Conservation (phyloP, 441 rosid species). For the Aquilaria agallochum region DNA sequence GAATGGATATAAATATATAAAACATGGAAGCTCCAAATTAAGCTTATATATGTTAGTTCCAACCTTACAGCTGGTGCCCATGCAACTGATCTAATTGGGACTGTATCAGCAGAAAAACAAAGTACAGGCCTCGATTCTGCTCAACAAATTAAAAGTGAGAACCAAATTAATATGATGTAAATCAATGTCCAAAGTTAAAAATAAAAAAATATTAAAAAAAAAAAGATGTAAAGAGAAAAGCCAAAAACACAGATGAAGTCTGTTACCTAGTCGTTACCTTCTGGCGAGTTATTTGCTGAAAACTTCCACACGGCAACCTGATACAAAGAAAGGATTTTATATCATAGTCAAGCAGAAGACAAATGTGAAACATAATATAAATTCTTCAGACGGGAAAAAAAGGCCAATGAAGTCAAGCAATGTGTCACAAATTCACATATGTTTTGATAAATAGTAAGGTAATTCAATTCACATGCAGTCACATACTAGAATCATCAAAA, state of each 20-base stretch:
- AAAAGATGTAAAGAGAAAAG: neutral
- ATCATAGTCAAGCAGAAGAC: no score
- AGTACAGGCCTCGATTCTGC: conserved; percentile 91
- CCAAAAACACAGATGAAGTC: neutral
- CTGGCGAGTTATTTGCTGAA: conserved; percentile 36
- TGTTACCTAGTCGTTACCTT: conserved; percentile 38
- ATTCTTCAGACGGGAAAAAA: no score
- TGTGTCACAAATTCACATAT: conserved; percentile 2
- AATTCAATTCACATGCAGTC: neutral
- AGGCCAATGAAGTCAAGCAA: neutral
- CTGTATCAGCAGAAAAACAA: conserved; percentile 79
- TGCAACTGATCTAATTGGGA: conserved; percentile 78
- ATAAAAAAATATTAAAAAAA: neutral
- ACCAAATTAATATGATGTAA: conserved; percentile 12
- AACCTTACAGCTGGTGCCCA: conserved; percentile 92
- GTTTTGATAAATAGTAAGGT: neutral
- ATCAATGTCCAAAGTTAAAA: conserved; percentile 3
- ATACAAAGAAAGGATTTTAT: neutral
- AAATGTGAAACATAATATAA: no score
- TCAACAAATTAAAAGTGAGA: conserved; percentile 15
- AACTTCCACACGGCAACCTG: conserved; percentile 99
- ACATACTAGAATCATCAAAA: neutral
- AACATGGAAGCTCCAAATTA: no score
- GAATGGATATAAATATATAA: no score
- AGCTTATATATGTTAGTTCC: neutral